A percentile compares a stretch with the other conserved stretches of the same genome.
Conservation (phyloP, 768 basidiomycete genomes). For the Tricholoma saponaceum region DNA sequence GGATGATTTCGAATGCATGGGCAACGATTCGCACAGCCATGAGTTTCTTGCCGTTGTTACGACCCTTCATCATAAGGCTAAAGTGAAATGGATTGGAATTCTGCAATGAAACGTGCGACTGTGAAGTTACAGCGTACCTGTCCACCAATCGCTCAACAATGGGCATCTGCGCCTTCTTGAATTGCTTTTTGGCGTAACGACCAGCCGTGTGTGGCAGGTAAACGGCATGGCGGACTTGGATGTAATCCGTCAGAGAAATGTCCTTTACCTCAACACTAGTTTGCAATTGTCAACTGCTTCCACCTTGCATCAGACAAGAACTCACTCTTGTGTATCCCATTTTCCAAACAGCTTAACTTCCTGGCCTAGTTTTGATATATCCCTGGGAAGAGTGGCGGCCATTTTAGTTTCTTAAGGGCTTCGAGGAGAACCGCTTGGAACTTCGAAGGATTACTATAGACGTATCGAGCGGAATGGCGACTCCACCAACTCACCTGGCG, state of each 20-base stretch:
- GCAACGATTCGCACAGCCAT: constrained; percentile 98
- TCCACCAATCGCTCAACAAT: constrained; percentile 99
- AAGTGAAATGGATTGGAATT: constrained; percentile 1
- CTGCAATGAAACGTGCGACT: not conserved
- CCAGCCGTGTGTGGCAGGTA: constrained; percentile 99
- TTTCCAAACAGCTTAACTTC: constrained; percentile 97
- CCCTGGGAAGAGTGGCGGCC: constrained; percentile 78
- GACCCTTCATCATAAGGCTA: constrained; percentile 99
- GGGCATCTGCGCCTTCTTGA: constrained; percentile 99
- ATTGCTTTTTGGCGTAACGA: constrained; percentile 99
- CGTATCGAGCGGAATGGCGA: constrained; percentile 27
- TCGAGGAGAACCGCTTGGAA: constrained; percentile 29
- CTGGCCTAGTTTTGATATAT: constrained; percentile 74
- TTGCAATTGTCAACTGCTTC: not conserved
- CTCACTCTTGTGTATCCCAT: constrained; percentile 98
- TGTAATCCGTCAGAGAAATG: constrained; percentile 98
- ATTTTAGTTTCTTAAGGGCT: constrained; percentile 44
- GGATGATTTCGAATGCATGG: constrained; percentile 99
- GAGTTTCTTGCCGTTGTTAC: constrained; percentile 99
- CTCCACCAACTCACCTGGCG: constrained; percentile 29
- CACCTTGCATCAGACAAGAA: not conserved
- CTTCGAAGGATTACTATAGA: constrained; percentile 20
- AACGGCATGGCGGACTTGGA: constrained; percentile 97
- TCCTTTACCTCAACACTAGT: constrained; percentile 96
- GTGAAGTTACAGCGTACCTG: constrained; percentile 55